Evolutionary conservation across 169 alveolate genomes (phyloP).

Genomic region (Cryptosporidium meleagridis): DNA sequence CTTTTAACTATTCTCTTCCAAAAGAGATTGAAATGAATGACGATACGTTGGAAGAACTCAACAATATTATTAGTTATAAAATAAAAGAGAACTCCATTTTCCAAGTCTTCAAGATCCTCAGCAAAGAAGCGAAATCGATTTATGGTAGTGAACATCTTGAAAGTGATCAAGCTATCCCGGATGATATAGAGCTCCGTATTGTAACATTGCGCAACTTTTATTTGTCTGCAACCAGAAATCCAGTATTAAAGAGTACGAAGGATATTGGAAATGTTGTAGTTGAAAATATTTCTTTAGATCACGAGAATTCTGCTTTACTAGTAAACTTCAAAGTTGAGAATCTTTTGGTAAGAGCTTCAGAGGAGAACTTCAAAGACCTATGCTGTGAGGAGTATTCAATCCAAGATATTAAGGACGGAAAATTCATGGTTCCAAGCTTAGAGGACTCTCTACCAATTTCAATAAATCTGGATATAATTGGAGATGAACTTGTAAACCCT

Average conservation of each 20-base stretch:
- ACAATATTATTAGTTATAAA: constrained; percentile 35
- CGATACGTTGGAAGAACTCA: constrained; percentile 15
- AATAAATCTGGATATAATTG: constrained; percentile 37
- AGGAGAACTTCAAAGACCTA: neutral
- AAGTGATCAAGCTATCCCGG: neutral
- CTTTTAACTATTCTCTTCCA: constrained; percentile 19
- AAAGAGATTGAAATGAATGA: constrained; percentile 17
- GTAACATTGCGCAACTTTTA: constrained; percentile 26
- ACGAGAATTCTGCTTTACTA: neutral
- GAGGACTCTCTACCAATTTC: constrained; percentile 43
- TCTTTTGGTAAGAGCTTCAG: constrained; percentile 11
- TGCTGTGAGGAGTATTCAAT: constrained; percentile 25
- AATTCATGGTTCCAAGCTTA: constrained; percentile 20
- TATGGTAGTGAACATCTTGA: constrained; percentile 52
- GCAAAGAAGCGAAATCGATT: constrained; percentile 36
- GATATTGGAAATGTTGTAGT: constrained; percentile 16
- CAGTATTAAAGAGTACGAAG: constrained; percentile 24
- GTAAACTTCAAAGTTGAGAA: constrained; percentile 11
- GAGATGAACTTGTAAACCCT: constrained; percentile 76
- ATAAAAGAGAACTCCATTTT: constrained; percentile 40
- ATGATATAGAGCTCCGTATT: constrained; percentile 12
- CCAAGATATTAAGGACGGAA: constrained; percentile 31
- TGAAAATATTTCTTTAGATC: neutral
- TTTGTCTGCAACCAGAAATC: constrained; percentile 51
- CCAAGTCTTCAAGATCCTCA: constrained; percentile 23